These are phyloP conservation scores for Cercospora citrullina DNA, from an alignment of 2,329 filamentous ascomycete genomes.

Conservation along the genomic window DNA sequence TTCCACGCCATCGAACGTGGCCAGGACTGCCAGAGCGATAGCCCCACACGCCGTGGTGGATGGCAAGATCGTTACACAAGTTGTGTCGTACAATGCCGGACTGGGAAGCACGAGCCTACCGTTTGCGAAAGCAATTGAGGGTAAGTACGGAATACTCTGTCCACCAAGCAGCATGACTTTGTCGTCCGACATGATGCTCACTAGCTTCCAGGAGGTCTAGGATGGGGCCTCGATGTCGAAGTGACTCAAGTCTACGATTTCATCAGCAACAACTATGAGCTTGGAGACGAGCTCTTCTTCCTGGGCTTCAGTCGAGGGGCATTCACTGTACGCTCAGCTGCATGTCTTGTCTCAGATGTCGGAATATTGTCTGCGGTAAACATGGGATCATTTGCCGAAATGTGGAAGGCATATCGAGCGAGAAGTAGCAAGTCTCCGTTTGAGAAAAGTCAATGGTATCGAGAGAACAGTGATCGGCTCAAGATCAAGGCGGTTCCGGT, in stretches of 20 bases:
- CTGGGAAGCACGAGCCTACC: slow-evolving; percentile 45
- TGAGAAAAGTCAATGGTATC: slow-evolving; percentile 17
- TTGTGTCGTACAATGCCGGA: slow-evolving; percentile 51
- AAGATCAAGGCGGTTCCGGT: slow-evolving; percentile 29
- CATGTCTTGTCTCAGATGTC: slow-evolving; percentile 18
- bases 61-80: slow-evolving; percentile 41
- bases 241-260: slow-evolving; percentile 50
- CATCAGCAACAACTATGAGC: slow-evolving; percentile 51
- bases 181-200: neutral
- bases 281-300: slow-evolving; percentile 48
- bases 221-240: slow-evolving; percentile 43
- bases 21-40: slow-evolving; percentile 49
- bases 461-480: slow-evolving; percentile 5
- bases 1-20: slow-evolving; percentile 48
- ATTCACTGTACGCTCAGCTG: slow-evolving; percentile 32
- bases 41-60: slow-evolving; percentile 43
- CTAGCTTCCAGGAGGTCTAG: slow-evolving; percentile 9
- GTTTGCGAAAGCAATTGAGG: slow-evolving; percentile 17
- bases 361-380: slow-evolving; percentile 20
- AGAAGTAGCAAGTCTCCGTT: slow-evolving; percentile 6
- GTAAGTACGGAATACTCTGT: neutral
- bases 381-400: slow-evolving; percentile 18
- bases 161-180: too few relatives aligned
- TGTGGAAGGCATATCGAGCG: slow-evolving; percentile 20
- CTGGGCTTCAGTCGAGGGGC: slow-evolving; percentile 48